Conservation (phyloP, 768 basidiomycete species). For the Rhodotorula paludigena region DNA sequence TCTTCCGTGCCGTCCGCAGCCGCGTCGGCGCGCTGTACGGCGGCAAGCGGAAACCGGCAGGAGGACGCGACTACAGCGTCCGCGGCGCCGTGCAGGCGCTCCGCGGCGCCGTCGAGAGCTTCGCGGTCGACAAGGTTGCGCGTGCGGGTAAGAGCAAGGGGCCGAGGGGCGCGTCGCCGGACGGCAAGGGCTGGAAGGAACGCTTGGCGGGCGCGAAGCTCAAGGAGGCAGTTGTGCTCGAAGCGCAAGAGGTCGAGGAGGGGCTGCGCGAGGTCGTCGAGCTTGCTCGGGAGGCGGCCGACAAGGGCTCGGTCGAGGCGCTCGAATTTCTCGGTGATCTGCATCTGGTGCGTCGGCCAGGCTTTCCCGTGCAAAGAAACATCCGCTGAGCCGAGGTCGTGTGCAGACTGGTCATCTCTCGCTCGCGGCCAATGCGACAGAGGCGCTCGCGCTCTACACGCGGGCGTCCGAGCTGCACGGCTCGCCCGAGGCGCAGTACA, state of each 20-base stretch:
- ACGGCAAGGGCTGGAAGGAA: constrained; percentile 14
- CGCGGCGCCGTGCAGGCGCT: constrained; percentile 9
- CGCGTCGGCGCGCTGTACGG: not conserved
- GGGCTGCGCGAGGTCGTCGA: constrained; percentile 28
- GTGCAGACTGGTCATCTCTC: constrained; percentile 45
- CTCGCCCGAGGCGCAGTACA: constrained; percentile 78
- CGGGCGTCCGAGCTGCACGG: constrained; percentile 66
- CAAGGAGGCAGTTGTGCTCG: constrained; percentile 7
- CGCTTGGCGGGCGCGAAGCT: not conserved
- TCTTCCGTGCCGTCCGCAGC: not conserved
- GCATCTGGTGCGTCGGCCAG: constrained; percentile 63
- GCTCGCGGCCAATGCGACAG: constrained; percentile 59
- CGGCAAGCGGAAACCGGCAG: not conserved
- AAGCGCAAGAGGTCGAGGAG: constrained; percentile 17
- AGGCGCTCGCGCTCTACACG: constrained; percentile 62
- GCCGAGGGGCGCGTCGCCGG: not conserved
- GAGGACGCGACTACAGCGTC: constrained; percentile 16
- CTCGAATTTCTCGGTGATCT: constrained; percentile 46
- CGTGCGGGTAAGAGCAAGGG: not conserved
- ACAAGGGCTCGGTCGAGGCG: constrained; percentile 63
- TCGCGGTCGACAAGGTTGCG: not conserved
- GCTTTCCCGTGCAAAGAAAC: too few species aligned
- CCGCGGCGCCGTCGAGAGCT: constrained; percentile 1
- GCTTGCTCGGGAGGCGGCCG: constrained; percentile 5
- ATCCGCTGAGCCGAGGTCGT: constrained; percentile 22